Conservation (phyloP, 75 land plant species). For the Cupressus sempervirens region DNA sequence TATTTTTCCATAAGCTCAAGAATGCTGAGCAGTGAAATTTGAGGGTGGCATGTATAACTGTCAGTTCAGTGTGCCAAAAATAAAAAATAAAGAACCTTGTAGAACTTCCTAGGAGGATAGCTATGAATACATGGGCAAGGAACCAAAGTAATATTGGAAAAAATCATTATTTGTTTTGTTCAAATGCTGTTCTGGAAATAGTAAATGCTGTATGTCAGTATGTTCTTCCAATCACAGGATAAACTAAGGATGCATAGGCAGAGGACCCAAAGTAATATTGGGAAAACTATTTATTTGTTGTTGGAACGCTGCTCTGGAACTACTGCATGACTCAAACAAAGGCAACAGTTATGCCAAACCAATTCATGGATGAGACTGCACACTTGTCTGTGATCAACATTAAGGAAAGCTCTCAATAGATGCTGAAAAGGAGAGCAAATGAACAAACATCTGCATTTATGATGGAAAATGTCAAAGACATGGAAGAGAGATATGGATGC, state of each 20-base stretch:
- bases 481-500: not conserved
- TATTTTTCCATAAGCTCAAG: not conserved
- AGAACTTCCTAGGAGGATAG: not conserved
- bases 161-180: not conserved
- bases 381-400: constrained; percentile 97
- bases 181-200: not conserved
- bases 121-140: not conserved
- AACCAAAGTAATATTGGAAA: not conserved
- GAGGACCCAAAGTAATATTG: not conserved
- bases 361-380: not conserved
- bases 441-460: too few relatives aligned
- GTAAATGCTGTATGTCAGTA: not conserved
- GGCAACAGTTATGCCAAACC: not conserved
- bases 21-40: not conserved
- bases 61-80: not conserved
- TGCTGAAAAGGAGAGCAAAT: constrained; percentile 35
- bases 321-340: not conserved
- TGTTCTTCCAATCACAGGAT: not conserved
- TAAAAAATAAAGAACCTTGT: not conserved
- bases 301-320: not conserved
- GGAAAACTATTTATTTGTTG: not conserved
- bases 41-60: not conserved
- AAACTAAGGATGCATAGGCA: not conserved
- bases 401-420: constrained; percentile 97
- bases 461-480: not conserved